Conservation (phyloP, 2,329 filamentous ascomycete genomes). For the Beauveria medogensis region DNA sequence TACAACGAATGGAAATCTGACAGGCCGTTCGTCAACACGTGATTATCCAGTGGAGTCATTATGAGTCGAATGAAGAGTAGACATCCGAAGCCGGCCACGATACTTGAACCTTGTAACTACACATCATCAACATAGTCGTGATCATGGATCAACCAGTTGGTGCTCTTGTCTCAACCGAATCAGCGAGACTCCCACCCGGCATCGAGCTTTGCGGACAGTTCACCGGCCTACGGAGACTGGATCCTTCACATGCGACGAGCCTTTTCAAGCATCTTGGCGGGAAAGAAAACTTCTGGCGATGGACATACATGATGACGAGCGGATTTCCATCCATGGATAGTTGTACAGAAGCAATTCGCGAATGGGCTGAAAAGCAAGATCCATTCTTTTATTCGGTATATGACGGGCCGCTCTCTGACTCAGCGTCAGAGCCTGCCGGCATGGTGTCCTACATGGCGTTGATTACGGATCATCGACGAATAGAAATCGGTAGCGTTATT, state of each 20-base stretch:
- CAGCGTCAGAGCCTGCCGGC: conserved; percentile 30
- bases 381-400: conserved; percentile 38
- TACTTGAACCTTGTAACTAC: not conserved
- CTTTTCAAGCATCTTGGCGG: conserved; percentile 27
- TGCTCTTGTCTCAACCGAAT: not conserved
- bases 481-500: conserved; percentile 52
- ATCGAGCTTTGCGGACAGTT: conserved; percentile 21
- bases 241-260: conserved; percentile 19
- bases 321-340: conserved; percentile 16
- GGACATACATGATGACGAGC: conserved; percentile 26
- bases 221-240: conserved; percentile 23
- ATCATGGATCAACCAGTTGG: conserved; percentile 5
- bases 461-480: conserved; percentile 35
- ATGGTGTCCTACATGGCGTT: conserved; percentile 38
- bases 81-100: not conserved
- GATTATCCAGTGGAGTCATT: conserved; percentile 1
- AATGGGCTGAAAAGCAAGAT: conserved; percentile 23
- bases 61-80: not conserved
- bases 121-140: not conserved
- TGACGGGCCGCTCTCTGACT: conserved; percentile 20
- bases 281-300: conserved; percentile 21
- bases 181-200: not conserved
- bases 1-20: not conserved
- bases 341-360: conserved; percentile 15
- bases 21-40: not conserved